phyloP scores from a whole-genome alignment of 352 stramenopile genomes.

The Salisapilia sapeloensis region DNA sequence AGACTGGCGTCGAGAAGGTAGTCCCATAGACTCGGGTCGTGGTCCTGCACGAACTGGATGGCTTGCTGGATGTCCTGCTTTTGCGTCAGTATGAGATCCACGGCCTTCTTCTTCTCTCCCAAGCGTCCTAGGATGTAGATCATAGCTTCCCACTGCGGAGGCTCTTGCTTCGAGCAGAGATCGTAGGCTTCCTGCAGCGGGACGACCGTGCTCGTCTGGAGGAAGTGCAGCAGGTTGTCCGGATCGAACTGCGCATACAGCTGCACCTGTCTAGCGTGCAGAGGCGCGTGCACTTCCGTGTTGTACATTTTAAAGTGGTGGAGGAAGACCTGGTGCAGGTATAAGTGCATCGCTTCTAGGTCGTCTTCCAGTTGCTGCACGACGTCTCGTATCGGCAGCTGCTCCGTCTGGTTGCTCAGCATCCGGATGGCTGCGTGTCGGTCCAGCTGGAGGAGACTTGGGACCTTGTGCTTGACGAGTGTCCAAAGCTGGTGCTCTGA shows the following conservation, averaged over 20 bases:
- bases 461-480: conserved; percentile 59
- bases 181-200: conserved; percentile 63
- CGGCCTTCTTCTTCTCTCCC: conserved; percentile 71
- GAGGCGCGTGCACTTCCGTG: conserved; percentile 39
- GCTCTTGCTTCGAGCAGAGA: conserved; percentile 54
- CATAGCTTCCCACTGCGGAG: conserved; percentile 71
- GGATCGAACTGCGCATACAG: conserved; percentile 57
- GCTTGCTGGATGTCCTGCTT: conserved; percentile 64
- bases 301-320: conserved; percentile 64
- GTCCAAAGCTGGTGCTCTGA: conserved; percentile 66
- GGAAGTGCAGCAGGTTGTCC: conserved; percentile 44
- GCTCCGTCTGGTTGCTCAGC: conserved; percentile 64
- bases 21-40: conserved; percentile 62
- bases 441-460: conserved; percentile 66
- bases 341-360: conserved; percentile 47
- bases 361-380: conserved; percentile 58
- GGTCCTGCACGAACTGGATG: conserved; percentile 65
- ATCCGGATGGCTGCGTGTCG: conserved; percentile 46
- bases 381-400: conserved; percentile 60
- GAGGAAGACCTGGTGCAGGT: conserved; percentile 60
- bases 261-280: conserved; percentile 62
- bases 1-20: conserved; percentile 72
- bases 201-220: conserved; percentile 71
- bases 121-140: conserved; percentile 78
- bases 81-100: conserved; percentile 72